Conservation (phyloP, 163 green algal species). For the Scenedesmus sp. region DNA sequence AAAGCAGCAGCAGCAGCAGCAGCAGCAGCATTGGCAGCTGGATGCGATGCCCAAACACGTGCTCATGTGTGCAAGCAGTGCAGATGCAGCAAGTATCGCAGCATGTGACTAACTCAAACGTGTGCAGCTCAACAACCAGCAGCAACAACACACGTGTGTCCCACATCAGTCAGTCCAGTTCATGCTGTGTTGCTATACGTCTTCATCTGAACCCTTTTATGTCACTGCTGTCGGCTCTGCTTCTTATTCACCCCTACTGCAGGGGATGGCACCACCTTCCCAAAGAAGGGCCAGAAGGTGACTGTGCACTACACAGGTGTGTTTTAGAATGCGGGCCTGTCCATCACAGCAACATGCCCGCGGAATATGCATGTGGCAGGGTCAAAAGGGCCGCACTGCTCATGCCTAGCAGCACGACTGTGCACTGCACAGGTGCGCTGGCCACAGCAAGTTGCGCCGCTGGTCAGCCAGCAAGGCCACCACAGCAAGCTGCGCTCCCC, state of each 20-base stretch:
- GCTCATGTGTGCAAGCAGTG: too few relatives aligned
- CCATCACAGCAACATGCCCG: background rate
- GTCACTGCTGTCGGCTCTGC: too few relatives aligned
- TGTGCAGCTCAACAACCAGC: background rate
- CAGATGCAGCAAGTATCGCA: too few relatives aligned
- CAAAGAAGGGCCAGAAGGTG: conserved; percentile 66
- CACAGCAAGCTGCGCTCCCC: too few relatives aligned
- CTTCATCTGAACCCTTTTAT: background rate
- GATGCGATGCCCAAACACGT: too few relatives aligned
- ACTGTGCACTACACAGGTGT: conserved; percentile 75
- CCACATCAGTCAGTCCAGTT: background rate
- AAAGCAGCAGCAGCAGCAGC: background rate
- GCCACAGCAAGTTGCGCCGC: too few relatives aligned
- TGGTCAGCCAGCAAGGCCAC: too few relatives aligned
- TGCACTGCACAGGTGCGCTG: too few relatives aligned
- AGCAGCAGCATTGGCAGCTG: background rate
- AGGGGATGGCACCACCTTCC: conserved; percentile 57
- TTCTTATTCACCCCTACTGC: background rate
- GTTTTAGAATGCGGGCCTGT: background rate
- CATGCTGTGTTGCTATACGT: background rate
- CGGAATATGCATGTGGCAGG: too few relatives aligned
- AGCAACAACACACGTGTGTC: background rate
- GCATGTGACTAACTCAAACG: too few relatives aligned
- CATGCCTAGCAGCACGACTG: background rate
- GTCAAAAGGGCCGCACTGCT: background rate